These are phyloP conservation scores for Russula griseocarnosa DNA, from an alignment of 768 basidiomycete species.

Conservation along the genomic window DNA sequence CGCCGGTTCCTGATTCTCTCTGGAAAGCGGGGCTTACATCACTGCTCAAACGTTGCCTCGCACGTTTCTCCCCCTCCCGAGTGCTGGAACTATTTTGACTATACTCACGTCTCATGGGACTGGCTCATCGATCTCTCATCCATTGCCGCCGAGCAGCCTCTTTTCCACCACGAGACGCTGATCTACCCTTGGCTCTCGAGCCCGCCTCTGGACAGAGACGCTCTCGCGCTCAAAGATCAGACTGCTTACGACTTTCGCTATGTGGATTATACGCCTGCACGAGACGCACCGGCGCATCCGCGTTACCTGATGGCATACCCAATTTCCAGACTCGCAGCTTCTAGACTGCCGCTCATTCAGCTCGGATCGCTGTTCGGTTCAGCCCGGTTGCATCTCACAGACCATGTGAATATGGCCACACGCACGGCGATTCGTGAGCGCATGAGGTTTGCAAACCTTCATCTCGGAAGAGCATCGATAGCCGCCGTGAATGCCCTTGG, in stretches of 20 bases:
- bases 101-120: conserved; percentile 64
- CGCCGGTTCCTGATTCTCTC: conserved; percentile 38
- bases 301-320: conserved; percentile 43
- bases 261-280: conserved; percentile 35
- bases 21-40: conserved; percentile 48
- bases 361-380: conserved; percentile 77
- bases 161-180: conserved; percentile 50
- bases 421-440: conserved; percentile 47
- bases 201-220: conserved; percentile 43
- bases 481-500: conserved; percentile 40
- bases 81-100: conserved; percentile 57
- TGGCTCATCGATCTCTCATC: conserved; percentile 57
- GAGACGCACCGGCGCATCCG: conserved; percentile 29
- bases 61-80: conserved; percentile 43
- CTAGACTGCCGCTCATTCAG: conserved; percentile 52
- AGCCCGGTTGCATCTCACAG: conserved; percentile 54
- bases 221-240: conserved; percentile 48
- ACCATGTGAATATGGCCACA: conserved; percentile 39
- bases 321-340: conserved; percentile 41
- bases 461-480: conserved; percentile 43
- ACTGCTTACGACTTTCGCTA: conserved; percentile 63
- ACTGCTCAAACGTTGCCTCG: conserved; percentile 44
- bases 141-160: conserved; percentile 38
- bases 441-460: conserved; percentile 56
- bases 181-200: conserved; percentile 46